Base-by-base conservation (phyloP, 441 rosid species). In the Hypseocharis bilobata region DNA sequence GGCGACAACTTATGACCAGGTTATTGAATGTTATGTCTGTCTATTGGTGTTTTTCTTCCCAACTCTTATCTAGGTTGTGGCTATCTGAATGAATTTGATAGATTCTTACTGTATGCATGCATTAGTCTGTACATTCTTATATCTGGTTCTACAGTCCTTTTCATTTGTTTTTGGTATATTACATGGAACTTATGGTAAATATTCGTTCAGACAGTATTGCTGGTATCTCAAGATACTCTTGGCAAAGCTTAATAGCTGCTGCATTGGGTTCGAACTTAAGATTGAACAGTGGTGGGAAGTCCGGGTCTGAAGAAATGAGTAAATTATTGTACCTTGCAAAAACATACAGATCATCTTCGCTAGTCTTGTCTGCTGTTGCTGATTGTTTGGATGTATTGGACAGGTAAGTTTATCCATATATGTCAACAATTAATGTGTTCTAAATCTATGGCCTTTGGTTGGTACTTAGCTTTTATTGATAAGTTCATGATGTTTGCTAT, bases 171-270 rank as follows among this genome's bases (percentile, higher is more conserved):
- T 38, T 72, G 44, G 42, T 52, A 58, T 40, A 36, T 51, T 49
- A 49, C 17, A 0, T 69, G 51, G 26, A 10, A 26, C 34, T 26
- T 54, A 13, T 27, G 16, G 3, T 26, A 56, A 29, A 57, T 71
- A 20, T 34, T 69, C 62, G 78, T 78, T 67, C 83, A 87, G 98
- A 68, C 63, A 72, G 56, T 66, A 67, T 84, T 68, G 81, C 81
- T 13, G 89, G 86, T 72, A 65, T 83, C 67, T 36, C 74, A 26
- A 85, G 75, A 66, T 57, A 66, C 70, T 78, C 72, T 72, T 91
- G 94, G 96, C 85, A 85, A 77, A 81, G 89, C 78, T 75, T 94
- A 63, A 59, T 86, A 66, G 98, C 92, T 69, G 81, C 86, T 81
- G 80, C 90, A 72, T 72, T 94, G 68, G 67, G 78, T 77, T 83